These are phyloP conservation scores for Pholiota adiposa DNA, from an alignment of 1,284 basidiomycete species.

Conservation along the genomic window DNA sequence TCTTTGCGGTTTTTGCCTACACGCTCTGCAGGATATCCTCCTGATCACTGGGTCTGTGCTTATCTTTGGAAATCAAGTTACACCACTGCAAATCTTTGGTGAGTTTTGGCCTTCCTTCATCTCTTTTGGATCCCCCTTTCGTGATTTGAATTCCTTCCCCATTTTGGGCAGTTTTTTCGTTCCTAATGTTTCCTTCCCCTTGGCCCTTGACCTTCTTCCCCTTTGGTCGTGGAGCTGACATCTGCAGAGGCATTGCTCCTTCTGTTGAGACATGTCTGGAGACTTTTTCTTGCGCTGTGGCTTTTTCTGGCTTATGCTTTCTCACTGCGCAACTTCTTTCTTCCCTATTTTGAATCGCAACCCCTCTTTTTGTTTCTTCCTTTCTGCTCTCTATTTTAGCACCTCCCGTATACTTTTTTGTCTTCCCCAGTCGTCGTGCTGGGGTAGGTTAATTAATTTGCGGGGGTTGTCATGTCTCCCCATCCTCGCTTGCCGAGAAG, in stretches of 20 bases:
- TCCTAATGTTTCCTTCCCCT: slow-evolving; percentile 2
- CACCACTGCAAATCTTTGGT: slow-evolving; percentile 87
- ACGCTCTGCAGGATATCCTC: slow-evolving; percentile 76
- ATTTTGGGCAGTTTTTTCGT: slow-evolving; percentile 1
- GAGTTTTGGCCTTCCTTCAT: slow-evolving; percentile 32
- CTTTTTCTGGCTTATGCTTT: not conserved
- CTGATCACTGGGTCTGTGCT: slow-evolving; percentile 90
- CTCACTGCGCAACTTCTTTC: slow-evolving; percentile 5
- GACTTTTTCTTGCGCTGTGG: not conserved
- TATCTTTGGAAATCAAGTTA: slow-evolving; percentile 81
- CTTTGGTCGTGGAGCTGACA: not conserved
- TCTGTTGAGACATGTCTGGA: slow-evolving; percentile 2
- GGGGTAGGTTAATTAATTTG: not conserved
- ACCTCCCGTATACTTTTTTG: not conserved
- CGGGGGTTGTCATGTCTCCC: not conserved
- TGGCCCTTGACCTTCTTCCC: not conserved
- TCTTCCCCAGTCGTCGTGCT: slow-evolving; percentile 1
- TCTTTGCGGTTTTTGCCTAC: not conserved
- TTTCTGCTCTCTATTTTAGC: not conserved
- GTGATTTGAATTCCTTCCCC: slow-evolving; percentile 9
- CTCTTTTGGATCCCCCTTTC: slow-evolving; percentile 5
- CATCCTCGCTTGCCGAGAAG: not conserved
- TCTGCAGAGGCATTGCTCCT: not conserved
- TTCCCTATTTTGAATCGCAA: not conserved
- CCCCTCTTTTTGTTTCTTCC: not conserved